Percentiles rank a stretch among this genome's conserved stretches.
These are phyloP conservation scores for Miscanthus lutarioriparius DNA, from an alignment of 176 grass and related monocot genomes.

Conservation along the genomic window DNA sequence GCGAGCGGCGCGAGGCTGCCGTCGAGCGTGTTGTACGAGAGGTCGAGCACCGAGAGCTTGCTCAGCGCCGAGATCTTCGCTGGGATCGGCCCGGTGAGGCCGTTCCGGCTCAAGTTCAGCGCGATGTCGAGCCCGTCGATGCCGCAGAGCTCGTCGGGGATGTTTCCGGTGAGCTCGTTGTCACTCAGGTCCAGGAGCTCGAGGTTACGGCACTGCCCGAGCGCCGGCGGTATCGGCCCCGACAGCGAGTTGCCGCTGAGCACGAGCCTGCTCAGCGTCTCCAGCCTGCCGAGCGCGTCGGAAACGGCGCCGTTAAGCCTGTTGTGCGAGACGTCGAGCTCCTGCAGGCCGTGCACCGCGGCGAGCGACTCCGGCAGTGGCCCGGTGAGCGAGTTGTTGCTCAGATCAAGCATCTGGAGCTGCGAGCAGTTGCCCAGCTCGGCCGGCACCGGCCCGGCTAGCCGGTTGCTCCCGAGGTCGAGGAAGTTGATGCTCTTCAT, in stretches of 20 bases:
- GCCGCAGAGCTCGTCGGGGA: constrained; percentile 70
- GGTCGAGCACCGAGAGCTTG: constrained; percentile 83
- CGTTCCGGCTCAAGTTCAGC: constrained; percentile 80
- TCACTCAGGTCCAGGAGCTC: constrained; percentile 83
- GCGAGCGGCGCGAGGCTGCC: constrained; percentile 61
- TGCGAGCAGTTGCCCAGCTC: constrained; percentile 74
- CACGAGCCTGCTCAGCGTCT: constrained; percentile 57
- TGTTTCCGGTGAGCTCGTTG: constrained; percentile 60
- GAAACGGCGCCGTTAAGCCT: constrained; percentile 56
- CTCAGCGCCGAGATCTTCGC: constrained; percentile 56
- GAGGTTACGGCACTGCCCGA: constrained; percentile 63
- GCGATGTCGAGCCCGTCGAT: constrained; percentile 74
- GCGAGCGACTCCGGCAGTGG: constrained; percentile 57
- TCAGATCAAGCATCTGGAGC: constrained; percentile 89
- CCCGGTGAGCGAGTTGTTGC: constrained; percentile 75
- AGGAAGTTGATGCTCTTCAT: constrained; percentile 85
- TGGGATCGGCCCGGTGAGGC: constrained; percentile 58
- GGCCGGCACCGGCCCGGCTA: constrained; percentile 49
- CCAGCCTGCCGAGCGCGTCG: constrained; percentile 41
- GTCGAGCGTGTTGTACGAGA: constrained; percentile 74
- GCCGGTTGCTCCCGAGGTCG: constrained; percentile 78
- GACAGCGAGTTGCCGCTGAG: constrained; percentile 65
- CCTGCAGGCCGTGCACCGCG: constrained; percentile 56
- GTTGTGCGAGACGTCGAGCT: constrained; percentile 74
- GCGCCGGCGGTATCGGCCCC: constrained; percentile 58